Conservation (phyloP, 208 protist genomes). For the Leishmania turanica region DNA sequence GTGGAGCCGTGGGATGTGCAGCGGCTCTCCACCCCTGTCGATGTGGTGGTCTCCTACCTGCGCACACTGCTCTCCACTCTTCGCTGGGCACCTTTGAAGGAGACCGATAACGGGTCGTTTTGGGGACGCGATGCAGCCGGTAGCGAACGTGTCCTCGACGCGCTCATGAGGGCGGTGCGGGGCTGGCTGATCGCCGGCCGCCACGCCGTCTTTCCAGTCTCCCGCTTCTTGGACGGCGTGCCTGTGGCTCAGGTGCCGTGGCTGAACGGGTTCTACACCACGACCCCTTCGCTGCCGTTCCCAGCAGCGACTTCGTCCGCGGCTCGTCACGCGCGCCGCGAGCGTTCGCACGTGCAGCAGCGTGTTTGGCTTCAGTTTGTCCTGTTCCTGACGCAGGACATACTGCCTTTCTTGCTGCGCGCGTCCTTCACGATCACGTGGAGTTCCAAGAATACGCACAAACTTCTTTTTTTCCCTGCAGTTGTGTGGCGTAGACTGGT, state of each 20-base stretch:
- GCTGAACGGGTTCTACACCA: constrained; percentile 59
- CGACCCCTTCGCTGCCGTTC: neutral
- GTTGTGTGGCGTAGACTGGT: constrained; percentile 56
- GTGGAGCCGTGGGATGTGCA: constrained; percentile 8
- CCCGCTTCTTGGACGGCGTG: constrained; percentile 56
- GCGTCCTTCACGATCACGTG: constrained; percentile 67
- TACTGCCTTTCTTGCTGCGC: constrained; percentile 62
- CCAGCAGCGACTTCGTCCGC: constrained; percentile 19
- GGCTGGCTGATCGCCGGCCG: constrained; percentile 56
- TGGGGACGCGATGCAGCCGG: constrained; percentile 38
- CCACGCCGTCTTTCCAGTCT: constrained; percentile 45
- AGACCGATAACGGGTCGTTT: constrained; percentile 20
- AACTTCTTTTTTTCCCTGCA: constrained; percentile 56
- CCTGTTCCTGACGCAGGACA: constrained; percentile 68
- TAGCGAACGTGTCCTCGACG: constrained; percentile 30
- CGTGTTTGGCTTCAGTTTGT: constrained; percentile 64
- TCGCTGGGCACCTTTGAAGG: constrained; percentile 16
- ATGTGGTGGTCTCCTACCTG: constrained; percentile 54
- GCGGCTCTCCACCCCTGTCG: constrained; percentile 36
- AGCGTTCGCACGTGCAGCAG: constrained; percentile 70
- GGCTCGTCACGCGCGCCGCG: constrained; percentile 17
- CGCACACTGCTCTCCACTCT: constrained; percentile 37
- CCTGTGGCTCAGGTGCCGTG: constrained; percentile 66
- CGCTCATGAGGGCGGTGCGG: constrained; percentile 30
- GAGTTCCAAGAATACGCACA: constrained; percentile 46